A percentile compares a stretch with the other conserved stretches of the same genome.
phyloP scores from a whole-genome alignment of 129 eudicot genomes.

The Dittrichia graveolens region DNA sequence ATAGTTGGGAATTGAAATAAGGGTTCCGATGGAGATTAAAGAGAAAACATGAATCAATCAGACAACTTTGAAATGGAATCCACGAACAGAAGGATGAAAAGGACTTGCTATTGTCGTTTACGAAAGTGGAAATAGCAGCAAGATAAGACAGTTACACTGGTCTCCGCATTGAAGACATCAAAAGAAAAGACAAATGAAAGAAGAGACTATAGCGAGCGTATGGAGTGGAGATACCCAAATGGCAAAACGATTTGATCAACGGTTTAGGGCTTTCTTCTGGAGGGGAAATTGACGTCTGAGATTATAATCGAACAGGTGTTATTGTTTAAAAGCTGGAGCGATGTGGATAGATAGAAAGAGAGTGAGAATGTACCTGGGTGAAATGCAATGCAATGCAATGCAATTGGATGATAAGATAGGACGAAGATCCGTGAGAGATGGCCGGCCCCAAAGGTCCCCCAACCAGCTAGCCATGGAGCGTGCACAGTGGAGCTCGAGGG shows the following conservation, averaged over 20 bases:
- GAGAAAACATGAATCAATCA: slow-evolving; percentile 19
- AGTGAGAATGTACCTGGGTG: slow-evolving; percentile 14
- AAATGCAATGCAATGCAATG: slow-evolving; percentile 4
- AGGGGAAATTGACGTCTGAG: neutral
- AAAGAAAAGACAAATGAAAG: neutral
- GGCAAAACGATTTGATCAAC: no score
- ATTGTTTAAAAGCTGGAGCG: slow-evolving; percentile 20
- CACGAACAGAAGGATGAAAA: slow-evolving; percentile 27
- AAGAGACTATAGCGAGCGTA: neutral
- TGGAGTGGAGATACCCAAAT: slow-evolving; percentile 8
- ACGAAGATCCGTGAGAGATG: slow-evolving; percentile 41
- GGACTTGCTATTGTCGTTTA: slow-evolving; percentile 34
- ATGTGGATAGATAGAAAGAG: slow-evolving; percentile 32
- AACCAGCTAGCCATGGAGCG: slow-evolving; percentile 37
- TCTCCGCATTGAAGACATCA: slow-evolving; percentile 22
- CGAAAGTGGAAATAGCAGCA: neutral
- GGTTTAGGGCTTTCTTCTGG: no score
- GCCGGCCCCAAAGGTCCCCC: slow-evolving; percentile 43
- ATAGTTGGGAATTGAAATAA: neutral
- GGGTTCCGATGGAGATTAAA: slow-evolving; percentile 15
- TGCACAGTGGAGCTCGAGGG: slow-evolving; percentile 19
- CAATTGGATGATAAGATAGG: slow-evolving; percentile 41
- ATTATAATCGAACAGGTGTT: slow-evolving; percentile 17
- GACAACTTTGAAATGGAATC: slow-evolving; percentile 1
- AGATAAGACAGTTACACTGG: slow-evolving; percentile 33